Conservation (phyloP, 352 stramenopile species). For the Globisporangium takayamanum region DNA sequence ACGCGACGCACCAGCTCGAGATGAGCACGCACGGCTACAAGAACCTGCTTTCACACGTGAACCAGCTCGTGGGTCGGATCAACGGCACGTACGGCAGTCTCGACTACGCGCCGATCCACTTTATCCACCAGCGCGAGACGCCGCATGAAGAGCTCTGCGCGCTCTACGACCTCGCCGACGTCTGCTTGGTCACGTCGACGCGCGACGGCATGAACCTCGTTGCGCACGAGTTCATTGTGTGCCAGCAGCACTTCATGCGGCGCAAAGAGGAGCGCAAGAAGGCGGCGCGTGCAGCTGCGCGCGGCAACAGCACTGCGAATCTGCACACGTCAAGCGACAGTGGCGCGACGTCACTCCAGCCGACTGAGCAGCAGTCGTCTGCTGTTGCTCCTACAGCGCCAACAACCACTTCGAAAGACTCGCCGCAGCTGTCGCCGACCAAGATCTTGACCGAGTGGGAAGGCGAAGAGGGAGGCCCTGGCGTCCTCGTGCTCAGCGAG, state of each 20-base stretch:
- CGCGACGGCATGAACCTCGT: constrained; percentile 90
- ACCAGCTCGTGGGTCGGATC: constrained; percentile 86
- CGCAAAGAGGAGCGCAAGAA: constrained; percentile 67
- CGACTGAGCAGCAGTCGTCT: background rate
- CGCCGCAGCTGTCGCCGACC: constrained; percentile 29
- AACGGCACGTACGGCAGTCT: constrained; percentile 85
- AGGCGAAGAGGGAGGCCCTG: constrained; percentile 71
- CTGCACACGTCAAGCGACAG: too few relatives aligned
- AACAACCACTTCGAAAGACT: constrained; percentile 12
- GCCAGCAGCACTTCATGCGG: constrained; percentile 80
- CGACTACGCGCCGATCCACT: constrained; percentile 89
- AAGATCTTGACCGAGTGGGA: constrained; percentile 72
- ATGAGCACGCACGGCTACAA: constrained; percentile 74
- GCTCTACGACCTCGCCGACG: constrained; percentile 85
- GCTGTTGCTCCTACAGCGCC: background rate
- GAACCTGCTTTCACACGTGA: constrained; percentile 72
- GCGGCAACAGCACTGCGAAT: constrained; percentile 1
- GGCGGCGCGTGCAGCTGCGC: constrained; percentile 24
- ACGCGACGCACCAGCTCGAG: constrained; percentile 55
- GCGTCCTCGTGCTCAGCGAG: constrained; percentile 84
- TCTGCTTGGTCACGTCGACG: constrained; percentile 86
- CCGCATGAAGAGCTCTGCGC: constrained; percentile 84
- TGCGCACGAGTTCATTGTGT: constrained; percentile 86
- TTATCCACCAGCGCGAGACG: constrained; percentile 79
- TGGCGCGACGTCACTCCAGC: too few relatives aligned